phyloP scores from a whole-genome alignment of 1,284 basidiomycete genomes.

The Neonothopanus nambi region DNA sequence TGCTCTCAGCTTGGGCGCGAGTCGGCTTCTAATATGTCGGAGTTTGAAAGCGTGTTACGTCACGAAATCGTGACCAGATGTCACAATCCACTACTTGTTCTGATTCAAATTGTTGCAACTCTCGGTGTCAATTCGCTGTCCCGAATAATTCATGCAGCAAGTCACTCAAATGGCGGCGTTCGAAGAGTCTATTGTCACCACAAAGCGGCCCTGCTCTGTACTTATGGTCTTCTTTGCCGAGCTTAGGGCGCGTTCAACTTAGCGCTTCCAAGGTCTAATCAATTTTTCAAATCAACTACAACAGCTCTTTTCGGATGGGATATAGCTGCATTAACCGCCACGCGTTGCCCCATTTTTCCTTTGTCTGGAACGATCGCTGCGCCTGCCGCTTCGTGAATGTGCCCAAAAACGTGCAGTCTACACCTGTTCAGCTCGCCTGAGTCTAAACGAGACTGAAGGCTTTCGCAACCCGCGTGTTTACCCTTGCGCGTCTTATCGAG shows the following conservation, averaged over 20 bases:
- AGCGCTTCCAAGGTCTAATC: slow-evolving; percentile 6
- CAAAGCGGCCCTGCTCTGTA: no score
- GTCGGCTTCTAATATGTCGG: background rate
- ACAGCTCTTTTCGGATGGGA: slow-evolving; percentile 32
- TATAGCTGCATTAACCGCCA: slow-evolving; percentile 54
- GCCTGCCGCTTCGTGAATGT: slow-evolving; percentile 66
- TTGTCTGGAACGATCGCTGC: slow-evolving; percentile 22
- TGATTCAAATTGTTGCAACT: no score
- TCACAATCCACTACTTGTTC: no score
- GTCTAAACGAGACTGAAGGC: slow-evolving; percentile 40
- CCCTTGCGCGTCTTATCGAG: slow-evolving; percentile 45
- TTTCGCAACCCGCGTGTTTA: slow-evolving; percentile 51
- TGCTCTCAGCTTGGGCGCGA: background rate
- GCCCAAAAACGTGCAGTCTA: slow-evolving; percentile 66
- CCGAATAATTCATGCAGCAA: no score
- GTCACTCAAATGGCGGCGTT: no score
- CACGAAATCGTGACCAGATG: background rate
- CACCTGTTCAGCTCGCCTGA: slow-evolving; percentile 28
- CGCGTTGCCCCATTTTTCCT: slow-evolving; percentile 16
- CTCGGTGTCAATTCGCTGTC: no score
- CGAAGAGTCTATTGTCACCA: no score
- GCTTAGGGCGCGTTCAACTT: no score
- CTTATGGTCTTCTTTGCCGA: no score
- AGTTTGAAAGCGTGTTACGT: slow-evolving; percentile 7
- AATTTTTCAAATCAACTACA: slow-evolving; percentile 50